A percentile compares a stretch with the other conserved stretches of the same genome.
phyloP scores from a whole-genome alignment of 139 green algal genomes.

The Mesostigma viride region DNA sequence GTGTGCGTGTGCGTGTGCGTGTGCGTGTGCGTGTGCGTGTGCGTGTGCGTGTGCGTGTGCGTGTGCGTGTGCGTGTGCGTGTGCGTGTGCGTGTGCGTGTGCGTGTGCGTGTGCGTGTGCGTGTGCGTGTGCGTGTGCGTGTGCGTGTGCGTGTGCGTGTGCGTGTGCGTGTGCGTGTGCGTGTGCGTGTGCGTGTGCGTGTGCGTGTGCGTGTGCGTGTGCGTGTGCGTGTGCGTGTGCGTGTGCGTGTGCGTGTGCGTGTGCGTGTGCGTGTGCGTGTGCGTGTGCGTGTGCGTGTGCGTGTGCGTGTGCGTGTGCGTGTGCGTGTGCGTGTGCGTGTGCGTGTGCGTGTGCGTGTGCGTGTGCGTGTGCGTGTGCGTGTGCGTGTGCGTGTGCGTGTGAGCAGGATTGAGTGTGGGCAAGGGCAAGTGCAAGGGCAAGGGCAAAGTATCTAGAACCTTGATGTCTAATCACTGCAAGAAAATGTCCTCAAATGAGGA shows the following conservation, averaged over 20 bases:
- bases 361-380: slow-evolving; percentile 5
- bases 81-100: slow-evolving; percentile 7
- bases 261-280: slow-evolving; percentile 7
- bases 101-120: slow-evolving; percentile 6
- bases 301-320: slow-evolving; percentile 5
- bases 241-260: slow-evolving; percentile 5
- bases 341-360: slow-evolving; percentile 6
- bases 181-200: slow-evolving; percentile 5
- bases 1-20: slow-evolving; percentile 5
- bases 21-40: slow-evolving; percentile 7
- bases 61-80: slow-evolving; percentile 5
- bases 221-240: slow-evolving; percentile 6
- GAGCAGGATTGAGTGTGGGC: too few relatives aligned
- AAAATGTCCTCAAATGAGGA: too few relatives aligned
- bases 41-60: slow-evolving; percentile 6
- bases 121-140: slow-evolving; percentile 5
- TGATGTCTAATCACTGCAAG: too few relatives aligned
- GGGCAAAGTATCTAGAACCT: too few relatives aligned
- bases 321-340: slow-evolving; percentile 7
- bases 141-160: slow-evolving; percentile 7
- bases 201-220: slow-evolving; percentile 7
- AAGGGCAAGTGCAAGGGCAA: too few relatives aligned
- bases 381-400: slow-evolving; percentile 7
- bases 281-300: slow-evolving; percentile 6
- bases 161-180: slow-evolving; percentile 6